phyloP scores from a whole-genome alignment of 1,284 basidiomycete species.

The Cystobasidium slooffiae region DNA sequence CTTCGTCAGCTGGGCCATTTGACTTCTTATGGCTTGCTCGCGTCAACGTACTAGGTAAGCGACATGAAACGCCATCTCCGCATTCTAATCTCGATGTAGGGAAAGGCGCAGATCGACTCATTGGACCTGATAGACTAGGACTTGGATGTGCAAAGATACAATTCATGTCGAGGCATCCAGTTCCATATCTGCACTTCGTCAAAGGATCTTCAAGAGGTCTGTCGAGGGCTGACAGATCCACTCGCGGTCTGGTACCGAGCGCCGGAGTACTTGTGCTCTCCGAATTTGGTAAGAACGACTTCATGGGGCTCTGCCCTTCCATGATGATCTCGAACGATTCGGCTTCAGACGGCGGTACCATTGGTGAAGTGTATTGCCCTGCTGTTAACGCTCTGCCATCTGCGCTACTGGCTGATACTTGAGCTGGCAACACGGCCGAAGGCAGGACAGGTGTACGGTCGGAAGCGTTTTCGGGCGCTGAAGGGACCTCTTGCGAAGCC shows the following conservation, averaged over 20 bases:
- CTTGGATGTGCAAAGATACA: constrained; percentile 35
- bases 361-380: not conserved
- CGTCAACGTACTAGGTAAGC: constrained; percentile 7
- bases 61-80: constrained; percentile 15
- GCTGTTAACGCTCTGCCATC: not conserved
- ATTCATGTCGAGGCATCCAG: constrained; percentile 24
- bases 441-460: not conserved
- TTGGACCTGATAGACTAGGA: not conserved
- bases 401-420: not conserved
- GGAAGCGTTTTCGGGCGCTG: too few species aligned
- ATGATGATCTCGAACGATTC: constrained; percentile 41
- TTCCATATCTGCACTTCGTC: constrained; percentile 20
- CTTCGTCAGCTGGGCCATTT: not conserved
- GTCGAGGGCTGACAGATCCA: constrained; percentile 10
- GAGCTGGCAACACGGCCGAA: not conserved
- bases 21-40: not conserved
- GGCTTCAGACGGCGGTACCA: constrained; percentile 16
- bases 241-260: not conserved
- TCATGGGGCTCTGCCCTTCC: constrained; percentile 13
- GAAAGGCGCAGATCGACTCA: not conserved
- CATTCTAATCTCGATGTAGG: constrained; percentile 12
- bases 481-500: too few species aligned
- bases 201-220: constrained; percentile 37
- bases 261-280: not conserved
- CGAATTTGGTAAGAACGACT: not conserved